Evolutionary conservation across 108 stramenopile species (phyloP).

Genomic region (Epipyxis sp.): DNA sequence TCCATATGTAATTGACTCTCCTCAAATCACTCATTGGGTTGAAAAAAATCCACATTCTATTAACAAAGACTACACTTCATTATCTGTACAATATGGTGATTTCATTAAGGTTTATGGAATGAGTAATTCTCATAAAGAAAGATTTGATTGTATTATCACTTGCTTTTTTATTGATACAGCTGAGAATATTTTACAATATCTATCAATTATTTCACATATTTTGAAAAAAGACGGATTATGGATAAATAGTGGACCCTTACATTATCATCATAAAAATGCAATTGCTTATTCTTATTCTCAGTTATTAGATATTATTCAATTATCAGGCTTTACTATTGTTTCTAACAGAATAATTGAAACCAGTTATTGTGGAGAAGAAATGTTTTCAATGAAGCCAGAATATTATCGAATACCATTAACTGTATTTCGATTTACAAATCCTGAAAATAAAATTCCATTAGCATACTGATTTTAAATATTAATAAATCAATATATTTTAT

Average conservation of each 20-base stretch:
- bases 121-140: slow-evolving; percentile 19
- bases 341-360: neutral
- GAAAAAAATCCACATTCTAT: too few species aligned
- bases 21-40: neutral
- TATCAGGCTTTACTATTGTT: neutral
- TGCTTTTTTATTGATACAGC: slow-evolving; percentile 93
- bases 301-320: neutral
- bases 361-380: neutral
- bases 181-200: slow-evolving; percentile 61
- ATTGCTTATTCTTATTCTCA: neutral
- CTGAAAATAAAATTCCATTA: too few species aligned
- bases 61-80: too few species aligned
- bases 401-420: neutral
- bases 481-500: too few species aligned
- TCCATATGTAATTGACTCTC: neutral
- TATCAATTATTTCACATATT: slow-evolving; percentile 75
- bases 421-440: neutral
- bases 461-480: too few species aligned
- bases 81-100: neutral
- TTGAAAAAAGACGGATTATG: slow-evolving; percentile 79
- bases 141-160: slow-evolving; percentile 77
- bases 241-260: slow-evolving; percentile 85
- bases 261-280: slow-evolving; percentile 62
- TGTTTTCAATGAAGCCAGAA: neutral
- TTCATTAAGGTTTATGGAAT: neutral